Percentiles rank a stretch among this genome's conserved stretches.
phyloP scores from a whole-genome alignment of 1,284 basidiomycete genomes.

The Earliella scabrosa region DNA sequence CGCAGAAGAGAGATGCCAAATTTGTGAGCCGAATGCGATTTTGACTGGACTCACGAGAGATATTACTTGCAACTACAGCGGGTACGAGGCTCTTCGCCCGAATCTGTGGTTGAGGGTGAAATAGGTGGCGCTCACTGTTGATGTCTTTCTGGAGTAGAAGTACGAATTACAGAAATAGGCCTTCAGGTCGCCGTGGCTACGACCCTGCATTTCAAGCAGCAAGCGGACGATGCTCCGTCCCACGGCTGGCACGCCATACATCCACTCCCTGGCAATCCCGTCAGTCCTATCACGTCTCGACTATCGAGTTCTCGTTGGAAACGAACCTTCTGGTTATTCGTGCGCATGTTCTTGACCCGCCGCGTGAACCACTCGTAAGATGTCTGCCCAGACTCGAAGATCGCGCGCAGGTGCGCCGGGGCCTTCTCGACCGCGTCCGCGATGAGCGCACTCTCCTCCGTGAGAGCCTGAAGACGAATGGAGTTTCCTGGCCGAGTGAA shows the following conservation, averaged over 20 bases:
- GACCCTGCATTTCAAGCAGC: not conserved
- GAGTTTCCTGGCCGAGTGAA: slow-evolving; percentile 40
- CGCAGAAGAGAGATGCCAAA: no score
- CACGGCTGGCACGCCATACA: slow-evolving; percentile 17
- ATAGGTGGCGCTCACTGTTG: no score
- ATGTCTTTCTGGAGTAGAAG: no score
- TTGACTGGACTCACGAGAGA: no score
- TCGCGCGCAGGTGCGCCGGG: not conserved
- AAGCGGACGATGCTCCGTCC: slow-evolving; percentile 24
- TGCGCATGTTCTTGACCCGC: slow-evolving; percentile 24
- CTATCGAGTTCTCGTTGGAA: no score
- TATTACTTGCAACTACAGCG: no score
- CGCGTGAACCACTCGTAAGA: slow-evolving; percentile 32
- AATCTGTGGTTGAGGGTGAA: no score
- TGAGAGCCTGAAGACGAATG: slow-evolving; percentile 28
- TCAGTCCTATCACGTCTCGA: no score
- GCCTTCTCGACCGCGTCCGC: slow-evolving; percentile 26
- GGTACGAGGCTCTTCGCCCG: no score
- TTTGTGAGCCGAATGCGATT: no score
- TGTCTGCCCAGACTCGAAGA: slow-evolving; percentile 21
- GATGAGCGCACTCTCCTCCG: slow-evolving; percentile 28
- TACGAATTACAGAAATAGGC: no score
- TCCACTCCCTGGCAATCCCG: not conserved
- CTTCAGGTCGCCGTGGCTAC: no score
- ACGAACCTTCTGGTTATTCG: slow-evolving; percentile 23